Base-by-base conservation (phyloP, 345 rosid genomes). In the Hibiscus trionum region DNA sequence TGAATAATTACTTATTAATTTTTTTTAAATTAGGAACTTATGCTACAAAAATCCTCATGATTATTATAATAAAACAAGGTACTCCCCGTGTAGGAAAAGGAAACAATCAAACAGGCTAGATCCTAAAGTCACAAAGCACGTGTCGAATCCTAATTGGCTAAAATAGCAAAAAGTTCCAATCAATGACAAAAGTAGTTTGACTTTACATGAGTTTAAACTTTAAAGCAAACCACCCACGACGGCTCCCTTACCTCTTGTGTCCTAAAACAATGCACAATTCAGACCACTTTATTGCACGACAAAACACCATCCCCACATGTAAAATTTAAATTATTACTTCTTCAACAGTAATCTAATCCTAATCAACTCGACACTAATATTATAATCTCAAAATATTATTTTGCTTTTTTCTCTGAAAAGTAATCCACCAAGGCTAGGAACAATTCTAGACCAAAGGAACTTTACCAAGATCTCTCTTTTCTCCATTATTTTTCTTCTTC, bases 181-280 rank as follows among this genome's bases (percentile, higher is more conserved):
- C 50, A 71, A 63, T 2, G 47, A 42, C 4, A 65, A 46, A 64
- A 72, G 61, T 72, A 19, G 3, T 58, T 77, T 77, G 75, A 57
- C 74, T 70, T 69, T 69, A 5, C 61, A 31, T 12, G 7, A 19
- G 52, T 73, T 64, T 63, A 64, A 73, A 19, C 35, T 73, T 64
- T 63, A 64, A 73, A 55, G 61, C 55, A 4, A 35, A 35, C 37
- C 6, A 35, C 37, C 37, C 37, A 62, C 5, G 37, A 21, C 70
- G 52, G 53, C 26, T 53, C 46, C 63, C 50, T 11, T 8, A 8
- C 37, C 37, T 35, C 37, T 35, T 5, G 37, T 35, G 37, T 5
- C 37, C 37, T 2, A 39, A 8, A 39, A 39, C 44, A 39, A 39
- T 39, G 10, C 44, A 39, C 37, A 35, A 35, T 35, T 35, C 37